Evolutionary conservation across 2,329 filamentous ascomycete species (phyloP).

Genomic region (Paecilomyces sp.): DNA sequence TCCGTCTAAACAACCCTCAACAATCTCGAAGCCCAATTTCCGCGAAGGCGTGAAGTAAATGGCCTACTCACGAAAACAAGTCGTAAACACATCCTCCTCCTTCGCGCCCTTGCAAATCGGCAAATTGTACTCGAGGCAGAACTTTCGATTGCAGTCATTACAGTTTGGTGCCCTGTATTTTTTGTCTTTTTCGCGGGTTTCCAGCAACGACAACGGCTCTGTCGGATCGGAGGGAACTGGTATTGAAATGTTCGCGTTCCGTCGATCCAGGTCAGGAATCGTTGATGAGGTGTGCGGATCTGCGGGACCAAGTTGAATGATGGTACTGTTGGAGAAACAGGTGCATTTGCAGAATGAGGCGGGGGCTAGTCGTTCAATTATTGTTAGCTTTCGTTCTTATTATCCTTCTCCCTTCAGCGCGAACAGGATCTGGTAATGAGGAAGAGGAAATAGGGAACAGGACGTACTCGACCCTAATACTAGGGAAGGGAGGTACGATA

Average conservation of each 20-base stretch:
- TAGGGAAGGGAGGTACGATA: neutral
- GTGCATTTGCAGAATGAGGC: slow-evolving; percentile 68
- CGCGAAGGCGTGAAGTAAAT: neutral
- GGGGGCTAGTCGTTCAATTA: slow-evolving; percentile 20
- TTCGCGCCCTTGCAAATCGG: slow-evolving; percentile 55
- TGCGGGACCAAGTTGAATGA: slow-evolving; percentile 55
- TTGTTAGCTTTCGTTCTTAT: neutral
- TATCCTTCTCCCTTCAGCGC: neutral
- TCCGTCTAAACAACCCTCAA: too few species aligned
- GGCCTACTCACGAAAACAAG: slow-evolving; percentile 51
- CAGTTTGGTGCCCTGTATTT: slow-evolving; percentile 46
- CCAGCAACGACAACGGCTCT: slow-evolving; percentile 9
- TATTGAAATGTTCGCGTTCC: neutral
- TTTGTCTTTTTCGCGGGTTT: slow-evolving; percentile 14
- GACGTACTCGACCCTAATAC: neutral
- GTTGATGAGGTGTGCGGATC: slow-evolving; percentile 12
- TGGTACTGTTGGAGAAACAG: slow-evolving; percentile 60
- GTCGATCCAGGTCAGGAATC: neutral
- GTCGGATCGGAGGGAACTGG: neutral
- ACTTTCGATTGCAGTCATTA: slow-evolving; percentile 61
- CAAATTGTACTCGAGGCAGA: slow-evolving; percentile 57
- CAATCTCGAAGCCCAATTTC: neutral
- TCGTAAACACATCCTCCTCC: slow-evolving; percentile 58
- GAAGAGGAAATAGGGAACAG: neutral
- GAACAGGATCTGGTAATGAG: neutral